phyloP scores from a whole-genome alignment of 2,329 filamentous ascomycete species.

The Chalaropsis ovoidea region DNA sequence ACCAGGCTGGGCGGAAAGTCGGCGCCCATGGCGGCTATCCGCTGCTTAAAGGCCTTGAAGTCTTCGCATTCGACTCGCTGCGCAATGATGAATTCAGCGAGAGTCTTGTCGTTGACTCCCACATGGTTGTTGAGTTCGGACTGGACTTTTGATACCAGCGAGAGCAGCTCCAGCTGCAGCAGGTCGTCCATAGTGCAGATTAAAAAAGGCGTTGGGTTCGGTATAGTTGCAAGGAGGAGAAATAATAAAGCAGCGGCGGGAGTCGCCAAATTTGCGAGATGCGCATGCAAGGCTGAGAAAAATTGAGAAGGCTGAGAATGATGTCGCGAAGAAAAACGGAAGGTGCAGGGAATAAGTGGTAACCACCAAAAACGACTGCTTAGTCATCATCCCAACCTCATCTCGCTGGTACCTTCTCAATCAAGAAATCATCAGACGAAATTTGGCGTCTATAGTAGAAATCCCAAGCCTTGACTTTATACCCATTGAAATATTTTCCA shows the following conservation, averaged over 20 bases:
- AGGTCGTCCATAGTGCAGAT: constrained; percentile 69
- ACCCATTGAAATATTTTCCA: neutral
- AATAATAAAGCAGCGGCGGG: neutral
- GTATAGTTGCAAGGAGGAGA: neutral
- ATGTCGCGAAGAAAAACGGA: constrained; percentile 11
- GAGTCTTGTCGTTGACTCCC: constrained; percentile 82
- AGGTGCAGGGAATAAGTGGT: neutral
- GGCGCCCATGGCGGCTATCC: constrained; percentile 64
- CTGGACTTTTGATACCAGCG: constrained; percentile 87
- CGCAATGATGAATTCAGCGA: constrained; percentile 92
- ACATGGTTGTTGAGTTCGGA: constrained; percentile 91
- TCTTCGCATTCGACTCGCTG: constrained; percentile 67
- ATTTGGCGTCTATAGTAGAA: neutral
- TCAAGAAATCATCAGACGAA: neutral
- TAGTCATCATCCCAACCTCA: constrained; percentile 12
- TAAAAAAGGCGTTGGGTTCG: neutral
- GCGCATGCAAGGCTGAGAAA: constrained; percentile 19
- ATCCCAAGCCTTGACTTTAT: no score
- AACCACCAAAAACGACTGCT: constrained; percentile 5
- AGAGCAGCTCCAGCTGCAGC: constrained; percentile 80
- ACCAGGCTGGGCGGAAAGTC: constrained; percentile 78
- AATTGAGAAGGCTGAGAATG: constrained; percentile 18
- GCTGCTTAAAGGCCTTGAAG: constrained; percentile 62
- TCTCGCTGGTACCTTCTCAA: neutral
- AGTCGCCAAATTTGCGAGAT: constrained; percentile 10